A percentile compares a stretch with the other conserved stretches of the same genome.
Evolutionary conservation across 176 grass and related monocot species (phyloP).

Genomic region (Paspalum notatum): DNA sequence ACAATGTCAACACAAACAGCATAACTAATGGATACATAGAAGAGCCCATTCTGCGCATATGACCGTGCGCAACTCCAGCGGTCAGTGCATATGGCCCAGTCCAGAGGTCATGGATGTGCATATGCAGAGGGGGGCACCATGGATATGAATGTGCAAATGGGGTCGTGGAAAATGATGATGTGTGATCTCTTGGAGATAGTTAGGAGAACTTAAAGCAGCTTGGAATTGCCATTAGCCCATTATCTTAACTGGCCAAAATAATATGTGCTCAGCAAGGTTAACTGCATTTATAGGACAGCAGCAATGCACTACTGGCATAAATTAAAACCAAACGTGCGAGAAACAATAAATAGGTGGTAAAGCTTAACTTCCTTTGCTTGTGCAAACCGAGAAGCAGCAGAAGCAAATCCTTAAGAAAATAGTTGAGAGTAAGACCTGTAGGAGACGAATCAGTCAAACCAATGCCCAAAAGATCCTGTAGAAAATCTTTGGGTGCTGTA

Average conservation of each 20-base stretch:
- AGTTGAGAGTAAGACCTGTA: conserved; percentile 62
- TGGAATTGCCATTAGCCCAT: background rate
- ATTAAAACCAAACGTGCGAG: conserved; percentile 16
- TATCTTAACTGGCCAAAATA: conserved; percentile 8
- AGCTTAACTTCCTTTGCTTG: conserved; percentile 18
- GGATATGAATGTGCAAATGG: too few species aligned
- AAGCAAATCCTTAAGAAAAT: conserved; percentile 39
- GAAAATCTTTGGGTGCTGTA: conserved; percentile 67
- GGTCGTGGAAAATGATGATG: too few species aligned
- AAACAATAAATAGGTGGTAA: conserved; percentile 13
- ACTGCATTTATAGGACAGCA: background rate
- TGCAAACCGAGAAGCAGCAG: background rate
- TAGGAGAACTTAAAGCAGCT: conserved; percentile 8
- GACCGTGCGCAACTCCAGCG: too few species aligned
- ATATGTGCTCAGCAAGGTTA: background rate
- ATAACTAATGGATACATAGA: conserved; percentile 16
- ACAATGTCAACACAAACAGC: background rate
- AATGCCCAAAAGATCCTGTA: conserved; percentile 86
- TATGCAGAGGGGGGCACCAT: too few species aligned
- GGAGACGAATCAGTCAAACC: conserved; percentile 59
- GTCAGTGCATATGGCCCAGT: too few species aligned
- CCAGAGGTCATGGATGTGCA: too few species aligned
- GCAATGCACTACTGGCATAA: conserved; percentile 15
- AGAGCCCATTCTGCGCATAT: background rate
- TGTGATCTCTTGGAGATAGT: too few species aligned